Evolutionary conservation across 805 yeast genomes (phyloP), one percentile per base, ranked within the genome.

Genomic region (Candida alai): DNA sequence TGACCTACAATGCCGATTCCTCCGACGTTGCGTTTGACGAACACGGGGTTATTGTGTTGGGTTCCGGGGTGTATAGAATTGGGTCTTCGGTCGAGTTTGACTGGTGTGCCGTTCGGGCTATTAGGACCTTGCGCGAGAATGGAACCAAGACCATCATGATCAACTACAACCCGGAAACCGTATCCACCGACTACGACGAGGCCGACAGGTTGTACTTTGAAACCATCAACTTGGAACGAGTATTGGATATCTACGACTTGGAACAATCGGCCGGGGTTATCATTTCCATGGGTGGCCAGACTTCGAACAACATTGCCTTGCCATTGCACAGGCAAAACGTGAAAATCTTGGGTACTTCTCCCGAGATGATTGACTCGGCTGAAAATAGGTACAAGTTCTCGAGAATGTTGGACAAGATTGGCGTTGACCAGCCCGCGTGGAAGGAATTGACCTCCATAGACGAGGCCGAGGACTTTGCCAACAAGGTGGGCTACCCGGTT

Each of bases 371-470:
- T 60, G 98, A 90, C 57, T 79, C 94, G 42, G 98, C 98, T 44
- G 98, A 90, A 73, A 89, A 90, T 68, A 79, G 98, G 69, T 89
- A 87, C 76, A 90, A 93, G 70, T 90, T 90, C 70, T 87, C 96
- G 28, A 85, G 96, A 66, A 88, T 90, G 94, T 74, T 90, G 67
- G 98, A 90, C 64, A 78, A 77, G 48, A 90, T 90, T 54, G 96
- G 95, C 37, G 97, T 90, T 44, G 98, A 90, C 66, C 98, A 90
- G 68, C 98, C 98, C 28, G 96, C 96, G 24, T 90, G 98, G 98
- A 90, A 89, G 63, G 98, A 90, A 64, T 76, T 90, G 51, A 88
- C 97, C 23, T 85, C 96, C 16, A 73, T 87, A 39, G 86, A 73
- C 24, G 97, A 90, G 62, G 97, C 98, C 40, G 94, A 86, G 59